phyloP scores from a whole-genome alignment of 768 basidiomycete genomes.

The Lentinula raphanica region DNA sequence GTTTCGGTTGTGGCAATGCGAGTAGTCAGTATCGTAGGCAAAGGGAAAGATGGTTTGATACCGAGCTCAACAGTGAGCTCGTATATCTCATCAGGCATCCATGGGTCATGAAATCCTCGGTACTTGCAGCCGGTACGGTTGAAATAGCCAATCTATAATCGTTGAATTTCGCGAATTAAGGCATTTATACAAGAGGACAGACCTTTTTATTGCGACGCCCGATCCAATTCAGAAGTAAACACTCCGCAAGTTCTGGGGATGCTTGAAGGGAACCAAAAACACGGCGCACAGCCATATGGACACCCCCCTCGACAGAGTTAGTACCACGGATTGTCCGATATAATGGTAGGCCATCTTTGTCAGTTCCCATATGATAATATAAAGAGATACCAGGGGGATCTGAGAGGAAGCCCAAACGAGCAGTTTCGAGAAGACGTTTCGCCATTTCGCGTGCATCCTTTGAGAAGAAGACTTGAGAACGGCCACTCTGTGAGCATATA shows the following conservation, averaged over 20 bases:
- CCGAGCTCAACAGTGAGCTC: conserved; percentile 9
- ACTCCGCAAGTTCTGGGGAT: conserved; percentile 10
- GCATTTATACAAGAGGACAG: not conserved
- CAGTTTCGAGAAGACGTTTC: not conserved
- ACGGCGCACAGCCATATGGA: conserved; percentile 13
- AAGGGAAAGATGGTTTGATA: conserved; percentile 9
- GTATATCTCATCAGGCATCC: conserved; percentile 14
- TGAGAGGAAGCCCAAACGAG: conserved; percentile 13
- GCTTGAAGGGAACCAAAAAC: conserved; percentile 14
- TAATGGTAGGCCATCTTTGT: conserved; percentile 11
- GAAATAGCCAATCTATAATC: conserved; percentile 11
- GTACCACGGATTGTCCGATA: conserved; percentile 18
- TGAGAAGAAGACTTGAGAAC: not conserved
- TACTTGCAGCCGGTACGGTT: conserved; percentile 10
- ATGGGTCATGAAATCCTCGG: conserved; percentile 4
- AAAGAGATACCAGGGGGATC: conserved; percentile 14
- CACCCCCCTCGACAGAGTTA: conserved; percentile 17
- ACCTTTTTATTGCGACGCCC: conserved; percentile 10
- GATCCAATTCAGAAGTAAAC: not conserved
- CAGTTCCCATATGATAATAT: conserved; percentile 9
- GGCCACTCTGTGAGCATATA: not conserved
- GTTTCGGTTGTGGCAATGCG: conserved; percentile 13
- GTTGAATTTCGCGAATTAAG: not conserved
- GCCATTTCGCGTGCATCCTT: not conserved
- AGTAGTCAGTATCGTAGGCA: conserved; percentile 12